These are phyloP conservation scores for Lagenaria siceraria DNA, from an alignment of 306 rosid genomes.

Conservation along the genomic window DNA sequence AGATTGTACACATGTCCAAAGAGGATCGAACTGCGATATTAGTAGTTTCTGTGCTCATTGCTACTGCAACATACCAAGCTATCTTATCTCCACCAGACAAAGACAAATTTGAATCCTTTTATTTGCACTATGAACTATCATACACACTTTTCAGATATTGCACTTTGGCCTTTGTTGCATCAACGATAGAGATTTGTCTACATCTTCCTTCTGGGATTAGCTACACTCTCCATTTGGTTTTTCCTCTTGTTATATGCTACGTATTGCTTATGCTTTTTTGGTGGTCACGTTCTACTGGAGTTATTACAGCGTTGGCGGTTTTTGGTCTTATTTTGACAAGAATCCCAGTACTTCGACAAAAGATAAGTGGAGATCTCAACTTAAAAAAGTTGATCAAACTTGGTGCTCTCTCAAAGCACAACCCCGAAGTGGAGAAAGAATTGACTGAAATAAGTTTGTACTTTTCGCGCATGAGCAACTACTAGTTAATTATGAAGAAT, in stretches of 20 bases:
- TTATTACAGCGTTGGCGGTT: too few relatives aligned
- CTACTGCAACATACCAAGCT: constrained; percentile 14
- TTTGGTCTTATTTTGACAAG: too few relatives aligned
- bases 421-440: too few relatives aligned
- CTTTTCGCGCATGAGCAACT: too few relatives aligned
- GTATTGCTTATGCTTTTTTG: not conserved
- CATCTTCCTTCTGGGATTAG: not conserved
- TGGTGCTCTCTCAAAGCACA: too few relatives aligned
- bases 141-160: not conserved
- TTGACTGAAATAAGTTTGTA: too few relatives aligned
- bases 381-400: too few relatives aligned
- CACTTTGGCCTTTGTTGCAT: not conserved
- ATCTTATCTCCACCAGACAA: constrained; percentile 2
- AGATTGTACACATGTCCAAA: not conserved
- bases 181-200: not conserved
- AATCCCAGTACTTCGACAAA: too few relatives aligned
- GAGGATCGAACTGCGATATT: constrained; percentile 7
- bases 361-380: too few relatives aligned
- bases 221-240: not conserved
- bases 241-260: not conserved
- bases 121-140: too few relatives aligned
- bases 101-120: not conserved
- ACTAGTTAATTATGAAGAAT: too few relatives aligned
- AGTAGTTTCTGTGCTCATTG: constrained; percentile 13
- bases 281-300: too few relatives aligned